Base-by-base conservation (phyloP, 768 basidiomycete species). In the Trametes sanguinea region DNA sequence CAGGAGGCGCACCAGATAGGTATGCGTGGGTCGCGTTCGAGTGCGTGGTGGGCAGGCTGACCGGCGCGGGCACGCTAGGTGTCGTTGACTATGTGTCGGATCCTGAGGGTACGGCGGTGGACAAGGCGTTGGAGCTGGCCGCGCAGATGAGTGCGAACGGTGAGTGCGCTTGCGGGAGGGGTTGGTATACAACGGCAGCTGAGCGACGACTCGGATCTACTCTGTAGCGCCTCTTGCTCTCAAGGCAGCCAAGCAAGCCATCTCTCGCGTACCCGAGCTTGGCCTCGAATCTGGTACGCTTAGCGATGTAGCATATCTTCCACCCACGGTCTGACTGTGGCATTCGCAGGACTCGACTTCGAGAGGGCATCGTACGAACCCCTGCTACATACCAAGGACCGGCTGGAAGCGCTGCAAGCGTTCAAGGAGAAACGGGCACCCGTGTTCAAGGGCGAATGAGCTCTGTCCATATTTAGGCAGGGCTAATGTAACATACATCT, bases 311-410 rank as follows among this genome's bases (percentile, higher is more conserved):
- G 29, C 14, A 4, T 10, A 3, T 39, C 7, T 22, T 22, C 22
- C 22, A 22, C 22, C 22, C 22, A 22, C 22, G 22, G 22, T 22
- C 22, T 22, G 22, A 22, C 22, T 22, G 22, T 22, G 22, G 22
- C 22, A 22, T 22, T 22, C 22, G 22, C 63, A 86, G 93, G 92
- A n/a, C 81, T 98, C n/a, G 92, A 95, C 72, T 92, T 95, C 64
- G 95, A 97, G 73, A 81, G 90, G 39, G 86, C 87, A 5, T 85
- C 90, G 11, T 98, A 98, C 63, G 90, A 96, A 65, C 81, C 84
- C 2, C 79, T 98, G 17, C 78, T 97, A 22, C 79, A 81, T 37
- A 88, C 82, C 6, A 80, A 85, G 64, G 95, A 98, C 72, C 84
- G 95, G 17, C 66, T 81, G 6, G 95, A 98, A 75, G 95, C 94